Conservation (phyloP, 176 grass and related monocot species). For the Triticum urartu region DNA sequence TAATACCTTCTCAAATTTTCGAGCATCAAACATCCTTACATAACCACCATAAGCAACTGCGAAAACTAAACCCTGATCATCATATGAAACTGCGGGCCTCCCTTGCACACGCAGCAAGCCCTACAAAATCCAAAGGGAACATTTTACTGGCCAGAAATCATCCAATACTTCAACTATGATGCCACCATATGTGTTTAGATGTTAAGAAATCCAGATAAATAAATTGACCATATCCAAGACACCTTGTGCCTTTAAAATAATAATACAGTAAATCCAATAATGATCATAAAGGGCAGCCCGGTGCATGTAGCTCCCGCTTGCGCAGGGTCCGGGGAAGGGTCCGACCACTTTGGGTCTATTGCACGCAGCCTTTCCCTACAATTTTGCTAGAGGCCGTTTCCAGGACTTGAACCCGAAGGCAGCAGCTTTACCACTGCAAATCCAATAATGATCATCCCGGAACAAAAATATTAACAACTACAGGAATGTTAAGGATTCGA, state of each 20-base stretch:
- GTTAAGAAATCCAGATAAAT: background rate
- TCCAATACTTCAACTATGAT: background rate
- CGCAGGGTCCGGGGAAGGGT: too few species aligned
- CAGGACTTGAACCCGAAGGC: too few species aligned
- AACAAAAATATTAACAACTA: conserved; percentile 7
- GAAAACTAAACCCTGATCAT: conserved; percentile 93
- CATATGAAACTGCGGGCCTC: conserved; percentile 89
- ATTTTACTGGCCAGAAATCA: conserved; percentile 8
- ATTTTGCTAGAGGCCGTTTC: too few species aligned
- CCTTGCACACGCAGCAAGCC: conserved; percentile 87
- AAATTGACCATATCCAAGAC: background rate
- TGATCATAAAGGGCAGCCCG: background rate
- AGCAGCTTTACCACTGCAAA: background rate
- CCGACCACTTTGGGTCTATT: too few species aligned
- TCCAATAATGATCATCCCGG: background rate
- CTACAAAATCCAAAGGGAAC: conserved; percentile 42
- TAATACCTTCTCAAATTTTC: conserved; percentile 83
- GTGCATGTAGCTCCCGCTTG: too few species aligned
- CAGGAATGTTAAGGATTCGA: background rate
- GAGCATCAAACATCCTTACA: conserved; percentile 82
- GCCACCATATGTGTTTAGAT: background rate
- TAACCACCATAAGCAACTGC: conserved; percentile 73
- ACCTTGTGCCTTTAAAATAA: background rate
- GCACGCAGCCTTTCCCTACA: too few species aligned
- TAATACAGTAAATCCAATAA: background rate